Base-by-base conservation (phyloP, 2,329 filamentous ascomycete genomes). In the Penicillium corylophilum region DNA sequence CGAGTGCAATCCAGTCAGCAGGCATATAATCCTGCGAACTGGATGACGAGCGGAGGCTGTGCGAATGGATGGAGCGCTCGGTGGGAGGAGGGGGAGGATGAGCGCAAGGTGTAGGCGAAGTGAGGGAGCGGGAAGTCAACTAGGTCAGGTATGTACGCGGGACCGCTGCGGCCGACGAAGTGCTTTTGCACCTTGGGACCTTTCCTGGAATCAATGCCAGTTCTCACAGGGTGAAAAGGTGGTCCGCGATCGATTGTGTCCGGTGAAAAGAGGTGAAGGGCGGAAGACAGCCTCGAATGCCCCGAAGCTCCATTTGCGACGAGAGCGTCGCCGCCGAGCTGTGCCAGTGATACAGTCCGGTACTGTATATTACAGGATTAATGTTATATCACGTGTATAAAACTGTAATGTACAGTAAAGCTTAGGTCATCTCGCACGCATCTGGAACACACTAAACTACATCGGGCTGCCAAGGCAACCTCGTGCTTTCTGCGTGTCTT, bases 401-500 rank as follows among this genome's bases (percentile, higher is more conserved):
- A 16, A 22, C n/a, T 41, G 56, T 59, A 15, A 51, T 24, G 51
- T 59, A 56, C 18, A 24, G 56, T 55, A 46, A 5, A 6, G 40
- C 38, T 57, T 55, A 55, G 44, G 31, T 50, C 44, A 59, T 45
- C 35, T 16, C 12, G 12, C 2, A 10, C 10, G 42, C 47, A 39
- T 47, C n/a, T 45, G 40, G 40, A 22, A 24, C 4, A 18, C 36
- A 33, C 57, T 62, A 62, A 40, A 18, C 58, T 46, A n/a, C 18
- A 59, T 51, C 38, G 41, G 54, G 55, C n/a, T 46, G 60, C 61
- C 61, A 63, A 63, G 61, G 36, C 48, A 57, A 65, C 60, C 58
- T 66, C 62, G 62, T 66, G 59, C 55, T 54, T 56, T 59, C 60
- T 63, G 62, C 56, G 62, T 60, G 58, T 62, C 60, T 52, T 42